Evolutionary conservation across 257 asterid genomes (phyloP).

Genomic region (Orobanche coerulescens): DNA sequence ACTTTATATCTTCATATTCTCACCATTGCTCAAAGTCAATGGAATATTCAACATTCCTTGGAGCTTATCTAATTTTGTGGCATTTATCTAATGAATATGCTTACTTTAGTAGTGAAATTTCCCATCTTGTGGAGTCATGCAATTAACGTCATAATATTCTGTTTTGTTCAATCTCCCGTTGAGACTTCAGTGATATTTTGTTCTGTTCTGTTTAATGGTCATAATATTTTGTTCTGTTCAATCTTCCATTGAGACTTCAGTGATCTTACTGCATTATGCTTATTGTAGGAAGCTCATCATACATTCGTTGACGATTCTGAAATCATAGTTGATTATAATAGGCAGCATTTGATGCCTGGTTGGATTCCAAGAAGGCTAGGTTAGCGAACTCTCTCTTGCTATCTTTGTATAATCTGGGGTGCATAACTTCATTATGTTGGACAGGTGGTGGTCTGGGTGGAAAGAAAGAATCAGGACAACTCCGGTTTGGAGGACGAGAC

Average conservation of each 20-base stretch:
- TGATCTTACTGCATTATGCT: constrained; percentile 15
- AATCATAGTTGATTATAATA: constrained; percentile 81
- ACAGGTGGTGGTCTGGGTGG: constrained; percentile 98
- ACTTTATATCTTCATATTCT: background rate
- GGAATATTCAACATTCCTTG: background rate
- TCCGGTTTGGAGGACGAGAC: constrained; percentile 97
- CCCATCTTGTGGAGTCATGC: background rate
- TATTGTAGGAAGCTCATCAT: constrained; percentile 75
- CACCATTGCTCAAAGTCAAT: background rate
- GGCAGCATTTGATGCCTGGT: constrained; percentile 95
- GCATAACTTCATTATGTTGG: constrained; percentile 17
- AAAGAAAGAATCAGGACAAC: constrained; percentile 95
- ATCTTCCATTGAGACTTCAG: constrained; percentile 10
- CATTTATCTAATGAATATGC: too few species aligned
- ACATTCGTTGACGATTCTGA: constrained; percentile 76
- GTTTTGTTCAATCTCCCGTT: constrained; percentile 5
- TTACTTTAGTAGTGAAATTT: constrained; percentile 4
- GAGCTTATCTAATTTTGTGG: background rate
- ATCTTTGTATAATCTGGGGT: constrained; percentile 6
- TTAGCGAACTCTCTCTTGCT: constrained; percentile 18
- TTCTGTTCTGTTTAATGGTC: too few species aligned
- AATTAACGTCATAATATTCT: background rate
- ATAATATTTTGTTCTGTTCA: background rate
- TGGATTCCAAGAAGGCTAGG: constrained; percentile 99
- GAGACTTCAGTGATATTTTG: constrained; percentile 17